phyloP scores from a whole-genome alignment of 1,284 basidiomycete species.

The Trametes pubescens region DNA sequence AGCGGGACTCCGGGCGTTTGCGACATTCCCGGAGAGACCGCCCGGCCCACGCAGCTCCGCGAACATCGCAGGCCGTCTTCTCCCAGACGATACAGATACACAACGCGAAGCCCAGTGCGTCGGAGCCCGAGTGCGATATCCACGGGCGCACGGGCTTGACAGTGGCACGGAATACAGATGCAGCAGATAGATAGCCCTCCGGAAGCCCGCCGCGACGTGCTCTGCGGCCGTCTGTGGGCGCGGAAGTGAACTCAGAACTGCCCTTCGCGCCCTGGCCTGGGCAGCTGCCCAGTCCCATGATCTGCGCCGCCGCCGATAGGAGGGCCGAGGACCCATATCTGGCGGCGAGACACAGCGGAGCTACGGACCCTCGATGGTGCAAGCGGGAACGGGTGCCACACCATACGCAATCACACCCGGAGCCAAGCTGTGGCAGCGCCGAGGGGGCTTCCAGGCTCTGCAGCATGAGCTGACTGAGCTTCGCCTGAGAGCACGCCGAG shows the following conservation, averaged over 20 bases:
- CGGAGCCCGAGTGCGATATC: not conserved
- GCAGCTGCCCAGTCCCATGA: conserved; percentile 28
- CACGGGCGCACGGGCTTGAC: not conserved
- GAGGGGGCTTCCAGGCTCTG: not conserved
- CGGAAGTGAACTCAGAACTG: conserved; percentile 17
- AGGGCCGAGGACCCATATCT: conserved; percentile 10
- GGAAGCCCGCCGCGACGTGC: conserved; percentile 2
- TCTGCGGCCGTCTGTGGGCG: conserved; percentile 7
- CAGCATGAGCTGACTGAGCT: too few species aligned
- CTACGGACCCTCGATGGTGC: conserved; percentile 15
- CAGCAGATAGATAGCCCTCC: conserved; percentile 4
- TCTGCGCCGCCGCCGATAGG: conserved; percentile 24
- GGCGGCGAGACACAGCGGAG: conserved; percentile 18
- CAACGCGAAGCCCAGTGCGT: not conserved
- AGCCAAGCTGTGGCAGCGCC: conserved; percentile 6
- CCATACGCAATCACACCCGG: conserved; percentile 14
- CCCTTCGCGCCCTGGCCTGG: not conserved
- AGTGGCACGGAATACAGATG: conserved; percentile 6
- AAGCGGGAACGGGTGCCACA: conserved; percentile 12
- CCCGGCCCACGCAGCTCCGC: conserved; percentile 1
- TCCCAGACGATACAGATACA: not conserved
- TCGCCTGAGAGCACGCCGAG: not conserved
- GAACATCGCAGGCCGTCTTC: not conserved
- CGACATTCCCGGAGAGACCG: conserved; percentile 1
- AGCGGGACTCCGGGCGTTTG: conserved; percentile 5